Base-by-base conservation (phyloP, 129 eudicot species). In the Lonicera japonica region DNA sequence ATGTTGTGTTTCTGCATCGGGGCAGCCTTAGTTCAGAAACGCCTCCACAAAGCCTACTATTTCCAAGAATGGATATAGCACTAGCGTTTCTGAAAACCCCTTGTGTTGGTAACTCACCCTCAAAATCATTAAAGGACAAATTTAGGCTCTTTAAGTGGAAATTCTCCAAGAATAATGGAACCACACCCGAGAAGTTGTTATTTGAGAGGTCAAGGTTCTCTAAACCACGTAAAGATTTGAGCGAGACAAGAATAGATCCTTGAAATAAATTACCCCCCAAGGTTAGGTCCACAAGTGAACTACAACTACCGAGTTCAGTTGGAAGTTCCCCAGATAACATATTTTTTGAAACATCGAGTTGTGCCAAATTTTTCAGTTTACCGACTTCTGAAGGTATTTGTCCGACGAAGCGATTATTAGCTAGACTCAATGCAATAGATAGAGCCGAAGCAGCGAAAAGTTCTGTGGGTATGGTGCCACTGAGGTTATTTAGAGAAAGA, bases 11-110 rank as follows among this genome's bases (percentile, higher is more conserved):
- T 0, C 5, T 7, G 25, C 69, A 64, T 17, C 38, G 23, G 3
- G n/a, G 69, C 13, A 64, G 15, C n/a, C 13, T 5, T 14, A 64
- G 59, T 24, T 64, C 47, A 8, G 10, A 1, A 0, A 25, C 16
- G 23, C 69, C 69, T 15, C 69, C 69, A 19, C 69, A 64, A 52
- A 64, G 69, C 58, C 17, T 24, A 25, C 22, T n/a, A 19, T 64
- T 64, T 12, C 69, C 69, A 25, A 8, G 47, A 23, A 64, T n/a
- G 2, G 48, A 48, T 48, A 64, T 29, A 10, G 46, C 48, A 25
- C 47, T 64, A 38, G 29, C 45, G 48, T 64, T 19, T 17, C 45
- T 9, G 22, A 64, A 64, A 25, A 64, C 48, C 5, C 69, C 58
- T 23, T 14, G 18, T 13, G 2, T 12, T 17, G 69, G 69, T 19